Evolutionary conservation across 768 basidiomycete species (phyloP).

Genomic region (Chalciporus piperatus): DNA sequence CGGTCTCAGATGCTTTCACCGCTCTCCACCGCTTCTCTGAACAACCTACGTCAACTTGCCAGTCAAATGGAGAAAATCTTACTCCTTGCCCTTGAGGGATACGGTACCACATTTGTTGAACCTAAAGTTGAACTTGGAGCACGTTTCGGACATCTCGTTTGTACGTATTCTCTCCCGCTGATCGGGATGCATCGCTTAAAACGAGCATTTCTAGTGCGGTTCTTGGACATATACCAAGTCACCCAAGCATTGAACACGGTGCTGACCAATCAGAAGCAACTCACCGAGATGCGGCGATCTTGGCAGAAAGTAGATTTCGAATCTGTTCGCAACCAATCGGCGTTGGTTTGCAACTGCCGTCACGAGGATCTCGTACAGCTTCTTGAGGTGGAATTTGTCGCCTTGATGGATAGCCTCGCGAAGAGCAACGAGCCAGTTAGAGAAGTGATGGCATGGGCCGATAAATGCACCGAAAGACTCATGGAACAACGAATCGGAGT

Average conservation of each 20-base stretch:
- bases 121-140: slow-evolving; percentile 90
- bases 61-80: slow-evolving; percentile 92
- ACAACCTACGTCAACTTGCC: slow-evolving; percentile 75
- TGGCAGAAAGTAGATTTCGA: slow-evolving; percentile 91
- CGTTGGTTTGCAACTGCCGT: slow-evolving; percentile 88
- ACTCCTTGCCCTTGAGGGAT: slow-evolving; percentile 74
- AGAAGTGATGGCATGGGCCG: slow-evolving; percentile 89
- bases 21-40: slow-evolving; percentile 63
- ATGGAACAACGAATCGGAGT: slow-evolving; percentile 67
- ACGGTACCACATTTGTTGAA: slow-evolving; percentile 86
- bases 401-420: slow-evolving; percentile 65
- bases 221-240: slow-evolving; percentile 89
- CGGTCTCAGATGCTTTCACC: slow-evolving; percentile 82
- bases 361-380: slow-evolving; percentile 86
- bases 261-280: slow-evolving; percentile 81
- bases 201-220: slow-evolving; percentile 58
- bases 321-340: slow-evolving; percentile 89
- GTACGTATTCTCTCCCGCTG: slow-evolving; percentile 45
- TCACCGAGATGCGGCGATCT: slow-evolving; percentile 81
- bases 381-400: slow-evolving; percentile 79
- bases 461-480: slow-evolving; percentile 81
- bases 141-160: slow-evolving; percentile 85
- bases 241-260: slow-evolving; percentile 89
- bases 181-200: background rate
- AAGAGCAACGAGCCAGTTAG: slow-evolving; percentile 79